phyloP scores from a whole-genome alignment of 768 basidiomycete species.

The Tricholoma hemisulphureum region DNA sequence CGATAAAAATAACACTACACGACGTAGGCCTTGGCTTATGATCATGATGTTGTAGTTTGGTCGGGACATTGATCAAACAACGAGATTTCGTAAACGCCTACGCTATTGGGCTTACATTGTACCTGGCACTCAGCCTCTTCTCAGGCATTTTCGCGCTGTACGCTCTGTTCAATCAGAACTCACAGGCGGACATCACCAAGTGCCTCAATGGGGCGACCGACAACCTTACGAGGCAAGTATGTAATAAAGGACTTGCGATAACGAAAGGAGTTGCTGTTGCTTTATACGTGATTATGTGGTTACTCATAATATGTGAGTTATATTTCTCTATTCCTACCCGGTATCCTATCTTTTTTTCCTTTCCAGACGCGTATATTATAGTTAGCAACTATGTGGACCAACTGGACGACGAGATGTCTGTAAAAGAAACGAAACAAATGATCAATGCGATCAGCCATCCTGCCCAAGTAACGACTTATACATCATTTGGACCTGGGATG shows the following conservation, averaged over 20 bases:
- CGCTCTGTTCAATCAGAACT: constrained; percentile 45
- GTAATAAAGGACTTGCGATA: constrained; percentile 41
- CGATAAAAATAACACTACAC: not conserved
- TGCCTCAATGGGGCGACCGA: constrained; percentile 37
- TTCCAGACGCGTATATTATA: constrained; percentile 54
- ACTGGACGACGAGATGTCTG: constrained; percentile 47
- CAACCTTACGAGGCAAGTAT: constrained; percentile 33
- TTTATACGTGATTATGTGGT: constrained; percentile 50
- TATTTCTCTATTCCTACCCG: not conserved
- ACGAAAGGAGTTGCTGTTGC: constrained; percentile 43
- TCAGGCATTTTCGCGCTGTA: constrained; percentile 49
- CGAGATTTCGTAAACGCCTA: constrained; percentile 44
- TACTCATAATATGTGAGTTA: constrained; percentile 53
- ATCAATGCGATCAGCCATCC: constrained; percentile 23
- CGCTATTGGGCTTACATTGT: constrained; percentile 41
- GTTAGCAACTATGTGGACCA: constrained; percentile 53
- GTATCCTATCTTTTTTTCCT: constrained; percentile 6
- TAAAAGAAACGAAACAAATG: constrained; percentile 24
- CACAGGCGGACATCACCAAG: constrained; percentile 32
- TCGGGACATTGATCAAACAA: constrained; percentile 44
- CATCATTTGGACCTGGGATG: constrained; percentile 9
- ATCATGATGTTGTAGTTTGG: constrained; percentile 27
- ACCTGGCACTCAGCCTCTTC: constrained; percentile 45
- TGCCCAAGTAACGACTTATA: constrained; percentile 22
- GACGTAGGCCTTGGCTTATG: not conserved